Evolutionary conservation across 2,329 filamentous ascomycete genomes (phyloP).

Genomic region (Nemania diffusa): DNA sequence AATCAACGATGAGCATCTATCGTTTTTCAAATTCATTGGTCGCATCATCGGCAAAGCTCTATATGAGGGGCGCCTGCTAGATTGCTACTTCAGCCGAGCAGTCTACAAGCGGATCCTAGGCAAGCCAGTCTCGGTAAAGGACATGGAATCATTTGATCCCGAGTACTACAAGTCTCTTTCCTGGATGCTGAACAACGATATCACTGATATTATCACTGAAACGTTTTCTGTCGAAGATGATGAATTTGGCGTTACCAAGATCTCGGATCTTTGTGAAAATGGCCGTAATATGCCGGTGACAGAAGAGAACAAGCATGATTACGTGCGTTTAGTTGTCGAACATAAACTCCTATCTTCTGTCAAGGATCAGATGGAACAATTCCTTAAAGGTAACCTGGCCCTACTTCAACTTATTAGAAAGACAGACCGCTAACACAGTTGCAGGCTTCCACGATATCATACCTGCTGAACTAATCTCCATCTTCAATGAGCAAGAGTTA

Average conservation of each 20-base stretch:
- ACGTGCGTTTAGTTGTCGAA: slow-evolving; percentile 93
- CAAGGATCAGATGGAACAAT: slow-evolving; percentile 91
- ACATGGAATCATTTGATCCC: slow-evolving; percentile 98
- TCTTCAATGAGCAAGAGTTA: slow-evolving; percentile 98
- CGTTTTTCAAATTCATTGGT: slow-evolving; percentile 99
- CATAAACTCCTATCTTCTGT: slow-evolving; percentile 93
- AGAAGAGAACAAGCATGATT: slow-evolving; percentile 98
- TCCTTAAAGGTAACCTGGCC: slow-evolving; percentile 75
- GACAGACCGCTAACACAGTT: slow-evolving; percentile 47
- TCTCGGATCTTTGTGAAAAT: slow-evolving; percentile 86
- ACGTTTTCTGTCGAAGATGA: slow-evolving; percentile 95
- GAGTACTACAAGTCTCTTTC: slow-evolving; percentile 99
- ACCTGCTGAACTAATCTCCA: slow-evolving; percentile 89
- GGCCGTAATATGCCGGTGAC: slow-evolving; percentile 94
- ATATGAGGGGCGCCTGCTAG: slow-evolving; percentile 93
- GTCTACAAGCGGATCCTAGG: slow-evolving; percentile 98
- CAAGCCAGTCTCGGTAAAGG: slow-evolving; percentile 95
- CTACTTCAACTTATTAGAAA: background rate
- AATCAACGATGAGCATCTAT: slow-evolving; percentile 93
- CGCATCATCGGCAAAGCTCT: slow-evolving; percentile 98
- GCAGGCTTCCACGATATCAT: slow-evolving; percentile 97
- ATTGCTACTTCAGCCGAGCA: slow-evolving; percentile 98
- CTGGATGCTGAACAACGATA: slow-evolving; percentile 99
- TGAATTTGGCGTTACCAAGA: slow-evolving; percentile 88
- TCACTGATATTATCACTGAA: slow-evolving; percentile 96